Evolutionary conservation across 2,329 filamentous ascomycete species (phyloP), one percentile per base, ranked within the genome.

Genomic region (Pseudogymnoascus sp.): DNA sequence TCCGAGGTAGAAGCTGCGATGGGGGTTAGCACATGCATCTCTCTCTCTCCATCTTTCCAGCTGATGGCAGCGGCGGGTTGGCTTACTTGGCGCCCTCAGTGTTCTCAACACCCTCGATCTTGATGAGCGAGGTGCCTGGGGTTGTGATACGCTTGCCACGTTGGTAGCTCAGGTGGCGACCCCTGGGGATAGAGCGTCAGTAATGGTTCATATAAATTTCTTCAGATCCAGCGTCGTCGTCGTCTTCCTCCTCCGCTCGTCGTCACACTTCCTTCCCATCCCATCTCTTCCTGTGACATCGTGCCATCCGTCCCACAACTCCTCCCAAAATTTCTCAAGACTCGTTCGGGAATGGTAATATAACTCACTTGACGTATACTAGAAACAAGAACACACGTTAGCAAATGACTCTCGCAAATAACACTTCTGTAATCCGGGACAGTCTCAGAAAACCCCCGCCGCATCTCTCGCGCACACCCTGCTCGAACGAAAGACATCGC

Each of bases 131-230:
- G 74, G 90, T 95, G 81, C 88, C 87, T 73, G 93, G 88, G 84
- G 89, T 92, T 77, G 87, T 92, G 81, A 85, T 88, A 82, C 90
- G 89, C 85, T 95, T 93, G 78, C 88, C 89, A 80, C 93, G 90
- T 86, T 96, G 88, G 86, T 96, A 97, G 82, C 89, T 93, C 82
- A 97, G 83, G 87, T 97, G 93, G 82, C 92, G 92, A 84, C 92
- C 93, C 91, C 90, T 95, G 76, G 67, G 68, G 65, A 33, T 60
- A 63, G 29, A 37, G 29, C 33, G 52, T 58, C 52, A 58, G 52
- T 58, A 58, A 5, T 29, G 3, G 31, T 21, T 35, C 52, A 35
- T 18, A 25, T 31, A 58, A 21, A 4, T 10, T 25, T 37, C 15
- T 12, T 18, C 7, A 25, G 21, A 48, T 12, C 21, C 42, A 48